Evolutionary conservation across 2,329 filamentous ascomycete species (phyloP).

Genomic region (Cercospora zeae-maydis): DNA sequence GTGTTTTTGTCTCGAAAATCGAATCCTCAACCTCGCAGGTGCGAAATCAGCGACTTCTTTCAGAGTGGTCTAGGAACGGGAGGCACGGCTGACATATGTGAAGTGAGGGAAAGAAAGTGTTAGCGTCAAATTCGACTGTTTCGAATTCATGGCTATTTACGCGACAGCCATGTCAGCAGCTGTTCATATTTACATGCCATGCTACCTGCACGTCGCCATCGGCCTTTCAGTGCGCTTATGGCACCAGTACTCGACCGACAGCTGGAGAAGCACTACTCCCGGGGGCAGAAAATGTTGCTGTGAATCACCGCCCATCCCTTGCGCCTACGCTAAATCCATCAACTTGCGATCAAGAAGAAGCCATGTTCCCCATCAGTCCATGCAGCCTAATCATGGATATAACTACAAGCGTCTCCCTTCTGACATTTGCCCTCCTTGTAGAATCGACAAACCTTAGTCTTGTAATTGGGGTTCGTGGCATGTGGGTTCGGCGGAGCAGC

Average conservation of each 20-base stretch:
- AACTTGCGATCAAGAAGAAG: background rate
- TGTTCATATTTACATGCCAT: background rate
- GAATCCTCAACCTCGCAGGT: background rate
- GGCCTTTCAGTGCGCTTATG: background rate
- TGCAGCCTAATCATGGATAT: conserved; percentile 30
- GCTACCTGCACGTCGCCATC: background rate
- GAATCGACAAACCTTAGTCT: conserved; percentile 48
- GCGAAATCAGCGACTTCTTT: background rate
- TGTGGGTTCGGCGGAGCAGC: conserved; percentile 32
- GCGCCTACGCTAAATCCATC: conserved; percentile 15
- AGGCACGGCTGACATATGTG: background rate
- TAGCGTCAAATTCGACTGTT: background rate
- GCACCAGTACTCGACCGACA: background rate
- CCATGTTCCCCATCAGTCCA: background rate
- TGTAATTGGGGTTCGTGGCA: conserved; percentile 30
- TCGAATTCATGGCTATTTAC: background rate
- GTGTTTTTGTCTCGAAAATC: background rate
- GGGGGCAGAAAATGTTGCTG: background rate
- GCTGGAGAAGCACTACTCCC: background rate
- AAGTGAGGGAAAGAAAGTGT: background rate
- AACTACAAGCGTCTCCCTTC: conserved; percentile 41
- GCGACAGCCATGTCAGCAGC: background rate
- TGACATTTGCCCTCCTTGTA: conserved; percentile 53
- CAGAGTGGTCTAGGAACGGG: background rate
- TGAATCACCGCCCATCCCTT: background rate